Conservation (phyloP, 2,329 filamentous ascomycete genomes). For the Neofusicoccum parvum region DNA sequence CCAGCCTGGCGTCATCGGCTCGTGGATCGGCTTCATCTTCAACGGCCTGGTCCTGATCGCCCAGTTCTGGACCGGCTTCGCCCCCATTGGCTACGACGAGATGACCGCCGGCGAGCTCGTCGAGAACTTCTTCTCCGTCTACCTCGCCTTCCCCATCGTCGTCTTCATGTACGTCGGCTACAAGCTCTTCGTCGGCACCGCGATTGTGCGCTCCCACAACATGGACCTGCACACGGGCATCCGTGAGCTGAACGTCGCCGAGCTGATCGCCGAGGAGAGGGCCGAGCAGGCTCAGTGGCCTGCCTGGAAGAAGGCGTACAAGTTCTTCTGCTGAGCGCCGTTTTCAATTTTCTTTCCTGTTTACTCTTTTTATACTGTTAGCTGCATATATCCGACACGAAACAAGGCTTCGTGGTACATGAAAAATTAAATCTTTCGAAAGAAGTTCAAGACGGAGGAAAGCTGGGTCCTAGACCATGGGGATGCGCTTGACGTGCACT, state of each 20-base stretch:
- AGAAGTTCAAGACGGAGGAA: no score
- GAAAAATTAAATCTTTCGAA: not conserved
- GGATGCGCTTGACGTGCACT: no score
- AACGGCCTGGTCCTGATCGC: conserved; percentile 43
- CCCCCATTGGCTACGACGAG: conserved; percentile 33
- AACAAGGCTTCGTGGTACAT: not conserved
- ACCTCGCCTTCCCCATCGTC: conserved; percentile 76
- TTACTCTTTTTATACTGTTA: not conserved
- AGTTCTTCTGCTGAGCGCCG: conserved; percentile 46
- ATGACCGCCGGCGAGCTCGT: conserved; percentile 44
- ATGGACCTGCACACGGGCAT: conserved; percentile 89
- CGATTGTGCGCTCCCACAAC: conserved; percentile 66
- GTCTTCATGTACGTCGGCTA: conserved; percentile 69
- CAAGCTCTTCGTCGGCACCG: conserved; percentile 71
- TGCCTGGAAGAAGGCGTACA: conserved; percentile 52
- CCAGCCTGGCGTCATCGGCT: conserved; percentile 43
- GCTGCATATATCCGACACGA: conserved; percentile 4
- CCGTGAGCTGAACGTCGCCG: conserved; percentile 78
- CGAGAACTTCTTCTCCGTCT: conserved; percentile 73
- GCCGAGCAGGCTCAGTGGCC: conserved; percentile 65
- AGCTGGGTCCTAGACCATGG: no score
- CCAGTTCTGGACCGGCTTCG: conserved; percentile 31
- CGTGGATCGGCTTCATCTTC: conserved; percentile 43
- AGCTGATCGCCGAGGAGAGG: conserved; percentile 76
- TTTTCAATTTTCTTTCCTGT: not conserved